phyloP scores from a whole-genome alignment of 2,329 filamentous ascomycete species.

The Tricladium varicosporioides region DNA sequence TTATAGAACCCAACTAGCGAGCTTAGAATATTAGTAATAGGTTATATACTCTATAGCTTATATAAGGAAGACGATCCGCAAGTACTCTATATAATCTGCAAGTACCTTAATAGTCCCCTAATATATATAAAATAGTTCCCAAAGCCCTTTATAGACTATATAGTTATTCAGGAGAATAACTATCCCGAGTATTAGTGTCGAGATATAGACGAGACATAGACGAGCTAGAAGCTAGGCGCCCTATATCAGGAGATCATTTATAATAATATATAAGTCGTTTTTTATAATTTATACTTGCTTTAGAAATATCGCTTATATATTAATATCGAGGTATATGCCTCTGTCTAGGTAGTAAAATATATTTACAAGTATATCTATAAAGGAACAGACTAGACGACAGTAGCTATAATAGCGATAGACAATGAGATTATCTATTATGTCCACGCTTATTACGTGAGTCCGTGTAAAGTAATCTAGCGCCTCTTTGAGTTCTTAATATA shows the following conservation, averaged over 20 bases:
- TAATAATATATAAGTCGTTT: background rate
- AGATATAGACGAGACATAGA: background rate
- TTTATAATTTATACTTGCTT: conserved; percentile 1
- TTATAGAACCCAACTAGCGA: background rate
- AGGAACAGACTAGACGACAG: background rate
- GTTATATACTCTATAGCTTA: background rate
- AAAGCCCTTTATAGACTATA: too few species aligned
- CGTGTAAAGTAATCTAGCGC: conserved; percentile 5
- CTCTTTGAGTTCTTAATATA: conserved; percentile 11
- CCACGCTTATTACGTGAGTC: conserved; percentile 11
- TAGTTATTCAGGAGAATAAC: too few species aligned
- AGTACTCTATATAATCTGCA: background rate
- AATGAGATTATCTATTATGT: conserved; percentile 5
- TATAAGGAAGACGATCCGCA: background rate
- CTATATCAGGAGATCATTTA: background rate
- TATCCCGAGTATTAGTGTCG: too few species aligned
- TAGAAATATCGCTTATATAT: background rate
- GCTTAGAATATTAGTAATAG: background rate
- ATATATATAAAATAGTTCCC: too few species aligned
- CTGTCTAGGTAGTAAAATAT: background rate
- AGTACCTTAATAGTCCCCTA: too few species aligned
- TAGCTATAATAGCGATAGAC: background rate
- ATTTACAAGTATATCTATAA: conserved; percentile 3
- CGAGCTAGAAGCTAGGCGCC: background rate
- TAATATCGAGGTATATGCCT: background rate